phyloP scores from a whole-genome alignment of 2,329 filamentous ascomycete genomes.

The Chrysoporthe deuterocubensis region DNA sequence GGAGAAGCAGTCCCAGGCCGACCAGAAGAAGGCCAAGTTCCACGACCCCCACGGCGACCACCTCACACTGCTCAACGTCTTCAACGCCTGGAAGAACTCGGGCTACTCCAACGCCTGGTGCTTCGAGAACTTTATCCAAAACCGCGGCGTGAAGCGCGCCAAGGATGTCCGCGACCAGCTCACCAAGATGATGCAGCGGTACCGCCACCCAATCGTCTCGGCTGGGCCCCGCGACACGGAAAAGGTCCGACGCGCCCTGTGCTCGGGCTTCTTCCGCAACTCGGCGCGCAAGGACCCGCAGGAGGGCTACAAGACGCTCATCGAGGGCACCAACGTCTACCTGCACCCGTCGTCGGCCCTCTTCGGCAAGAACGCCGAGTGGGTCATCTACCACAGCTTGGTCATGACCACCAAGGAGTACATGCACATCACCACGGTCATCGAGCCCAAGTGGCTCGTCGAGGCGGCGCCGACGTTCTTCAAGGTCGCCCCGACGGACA shows the following conservation, averaged over 20 bases:
- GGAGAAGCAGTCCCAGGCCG: constrained; percentile 94
- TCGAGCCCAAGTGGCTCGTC: constrained; percentile 93
- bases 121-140: constrained; percentile 97
- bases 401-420: constrained; percentile 97
- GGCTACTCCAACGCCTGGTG: constrained; percentile 89
- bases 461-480: constrained; percentile 99
- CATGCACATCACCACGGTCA: constrained; percentile 91
- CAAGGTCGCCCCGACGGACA: constrained; percentile 89
- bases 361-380: constrained; percentile 95
- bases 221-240: constrained; percentile 88
- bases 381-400: constrained; percentile 90
- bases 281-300: constrained; percentile 92
- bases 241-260: constrained; percentile 86
- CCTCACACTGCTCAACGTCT: constrained; percentile 92
- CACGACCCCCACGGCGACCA: constrained; percentile 95
- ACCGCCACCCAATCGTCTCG: constrained; percentile 73
- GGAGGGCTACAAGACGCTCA: constrained; percentile 97
- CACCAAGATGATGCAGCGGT: constrained; percentile 90
- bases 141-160: constrained; percentile 82
- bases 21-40: constrained; percentile 97
- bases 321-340: constrained; percentile 92
- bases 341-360: constrained; percentile 90
- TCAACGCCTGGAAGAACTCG: constrained; percentile 92
- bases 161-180: constrained; percentile 93
- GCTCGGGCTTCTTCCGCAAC: constrained; percentile 94